Evolutionary conservation across 768 basidiomycete genomes (phyloP).

Genomic region (Exsudoporus frostii): DNA sequence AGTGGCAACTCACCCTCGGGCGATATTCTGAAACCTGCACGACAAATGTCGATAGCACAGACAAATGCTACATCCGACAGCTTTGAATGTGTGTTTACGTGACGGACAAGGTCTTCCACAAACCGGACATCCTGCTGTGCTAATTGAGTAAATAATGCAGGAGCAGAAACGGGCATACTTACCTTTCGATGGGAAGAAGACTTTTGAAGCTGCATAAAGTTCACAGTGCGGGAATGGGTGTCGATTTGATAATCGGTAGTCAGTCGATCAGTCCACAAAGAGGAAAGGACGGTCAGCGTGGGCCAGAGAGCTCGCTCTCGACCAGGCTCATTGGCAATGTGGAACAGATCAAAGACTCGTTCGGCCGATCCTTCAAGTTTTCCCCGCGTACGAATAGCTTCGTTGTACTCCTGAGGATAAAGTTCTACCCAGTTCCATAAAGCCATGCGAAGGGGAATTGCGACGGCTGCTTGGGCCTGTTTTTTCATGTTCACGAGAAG

Average conservation of each 20-base stretch:
- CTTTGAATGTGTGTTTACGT: conserved; percentile 52
- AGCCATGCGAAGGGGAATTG: conserved; percentile 68
- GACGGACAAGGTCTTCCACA: conserved; percentile 58
- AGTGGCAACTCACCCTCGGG: conserved; percentile 59
- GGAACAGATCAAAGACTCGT: conserved; percentile 79
- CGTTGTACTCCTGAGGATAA: conserved; percentile 76
- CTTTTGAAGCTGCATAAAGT: conserved; percentile 31
- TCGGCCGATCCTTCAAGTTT: conserved; percentile 80
- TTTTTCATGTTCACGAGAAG: conserved; percentile 79
- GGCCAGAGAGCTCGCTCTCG: conserved; percentile 71
- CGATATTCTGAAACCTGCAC: conserved; percentile 56
- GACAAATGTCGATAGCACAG: conserved; percentile 75
- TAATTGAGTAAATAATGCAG: neutral
- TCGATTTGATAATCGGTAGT: conserved; percentile 51
- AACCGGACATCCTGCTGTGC: conserved; percentile 49
- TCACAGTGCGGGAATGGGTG: conserved; percentile 30
- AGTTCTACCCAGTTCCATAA: conserved; percentile 90
- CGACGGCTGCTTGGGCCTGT: conserved; percentile 69
- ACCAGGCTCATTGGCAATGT: conserved; percentile 42
- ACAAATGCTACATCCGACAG: conserved; percentile 64
- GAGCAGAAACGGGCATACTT: neutral
- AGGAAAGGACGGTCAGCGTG: conserved; percentile 68
- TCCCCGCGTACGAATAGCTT: conserved; percentile 59
- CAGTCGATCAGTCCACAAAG: conserved; percentile 73
- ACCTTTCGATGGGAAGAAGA: conserved; percentile 32